A percentile compares a stretch with the other conserved stretches of the same genome.
phyloP scores from a whole-genome alignment of 768 basidiomycete species.

The Lentinus tigrinus region DNA sequence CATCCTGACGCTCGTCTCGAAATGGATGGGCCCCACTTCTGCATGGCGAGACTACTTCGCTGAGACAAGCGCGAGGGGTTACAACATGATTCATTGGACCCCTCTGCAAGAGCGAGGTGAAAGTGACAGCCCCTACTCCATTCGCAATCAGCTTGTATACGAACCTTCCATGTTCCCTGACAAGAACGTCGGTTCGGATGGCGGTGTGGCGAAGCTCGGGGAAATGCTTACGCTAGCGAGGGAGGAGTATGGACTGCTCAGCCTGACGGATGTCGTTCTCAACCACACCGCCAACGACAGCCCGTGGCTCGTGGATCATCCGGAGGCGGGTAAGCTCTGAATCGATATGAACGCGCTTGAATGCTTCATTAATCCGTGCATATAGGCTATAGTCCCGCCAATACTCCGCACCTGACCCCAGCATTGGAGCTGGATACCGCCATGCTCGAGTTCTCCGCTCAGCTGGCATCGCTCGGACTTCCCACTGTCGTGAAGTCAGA shows the following conservation, averaged over 20 bases:
- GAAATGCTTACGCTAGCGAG: slow-evolving; percentile 67
- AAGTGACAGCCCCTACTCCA: slow-evolving; percentile 91
- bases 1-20: slow-evolving; percentile 89
- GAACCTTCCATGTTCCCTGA: slow-evolving; percentile 69
- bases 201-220: slow-evolving; percentile 57
- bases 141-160: slow-evolving; percentile 82
- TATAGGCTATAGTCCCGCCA: slow-evolving; percentile 83
- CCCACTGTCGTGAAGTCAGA: slow-evolving; percentile 67
- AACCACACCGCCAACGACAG: slow-evolving; percentile 98
- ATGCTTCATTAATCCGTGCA: background rate
- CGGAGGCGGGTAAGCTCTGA: slow-evolving; percentile 80
- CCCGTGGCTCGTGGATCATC: slow-evolving; percentile 88
- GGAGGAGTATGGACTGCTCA: slow-evolving; percentile 86
- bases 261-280: slow-evolving; percentile 92
- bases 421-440: slow-evolving; percentile 90
- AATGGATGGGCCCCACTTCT: slow-evolving; percentile 91
- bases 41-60: slow-evolving; percentile 80
- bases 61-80: slow-evolving; percentile 86
- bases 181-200: slow-evolving; percentile 38
- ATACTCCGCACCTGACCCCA: slow-evolving; percentile 89
- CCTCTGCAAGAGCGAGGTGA: slow-evolving; percentile 90
- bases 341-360: background rate
- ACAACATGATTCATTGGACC: slow-evolving; percentile 98
- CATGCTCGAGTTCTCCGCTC: slow-evolving; percentile 75
- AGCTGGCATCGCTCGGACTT: slow-evolving; percentile 62